Evolutionary conservation across 805 yeast genomes (phyloP).

Genomic region (Suhomyces xylopsoci): DNA sequence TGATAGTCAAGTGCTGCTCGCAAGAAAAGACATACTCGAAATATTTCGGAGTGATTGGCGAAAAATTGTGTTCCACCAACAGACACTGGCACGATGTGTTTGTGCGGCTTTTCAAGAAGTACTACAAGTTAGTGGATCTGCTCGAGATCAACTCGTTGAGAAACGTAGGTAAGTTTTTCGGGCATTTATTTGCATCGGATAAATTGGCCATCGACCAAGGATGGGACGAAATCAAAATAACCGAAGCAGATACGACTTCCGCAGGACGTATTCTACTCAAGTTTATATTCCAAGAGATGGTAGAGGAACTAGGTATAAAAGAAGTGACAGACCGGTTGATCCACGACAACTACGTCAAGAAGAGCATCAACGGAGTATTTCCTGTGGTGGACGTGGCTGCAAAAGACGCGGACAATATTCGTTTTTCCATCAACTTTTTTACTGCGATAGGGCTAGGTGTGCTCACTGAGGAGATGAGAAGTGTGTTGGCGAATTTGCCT

Average conservation of each 20-base stretch:
- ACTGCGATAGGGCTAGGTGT: slow-evolving; percentile 90
- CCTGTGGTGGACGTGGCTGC: slow-evolving; percentile 43
- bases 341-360: slow-evolving; percentile 49
- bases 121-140: slow-evolving; percentile 59
- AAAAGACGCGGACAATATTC: slow-evolving; percentile 47
- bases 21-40: slow-evolving; percentile 87
- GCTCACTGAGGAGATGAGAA: slow-evolving; percentile 80
- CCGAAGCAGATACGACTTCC: slow-evolving; percentile 73
- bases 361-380: slow-evolving; percentile 56
- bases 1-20: slow-evolving; percentile 75
- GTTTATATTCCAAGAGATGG: slow-evolving; percentile 74
- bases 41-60: slow-evolving; percentile 75
- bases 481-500: slow-evolving; percentile 36
- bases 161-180: slow-evolving; percentile 82
- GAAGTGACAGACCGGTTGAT: slow-evolving; percentile 47
- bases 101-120: slow-evolving; percentile 48
- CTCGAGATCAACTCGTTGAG: slow-evolving; percentile 71
- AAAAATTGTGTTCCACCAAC: slow-evolving; percentile 53
- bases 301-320: slow-evolving; percentile 67
- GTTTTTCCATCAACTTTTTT: slow-evolving; percentile 85
- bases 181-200: slow-evolving; percentile 73
- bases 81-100: slow-evolving; percentile 59
- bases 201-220: slow-evolving; percentile 58
- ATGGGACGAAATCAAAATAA: slow-evolving; percentile 53
- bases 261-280: slow-evolving; percentile 79